These are phyloP conservation scores for Madurella mycetomatis DNA, from an alignment of 2,329 filamentous ascomycete species.

Conservation along the genomic window DNA sequence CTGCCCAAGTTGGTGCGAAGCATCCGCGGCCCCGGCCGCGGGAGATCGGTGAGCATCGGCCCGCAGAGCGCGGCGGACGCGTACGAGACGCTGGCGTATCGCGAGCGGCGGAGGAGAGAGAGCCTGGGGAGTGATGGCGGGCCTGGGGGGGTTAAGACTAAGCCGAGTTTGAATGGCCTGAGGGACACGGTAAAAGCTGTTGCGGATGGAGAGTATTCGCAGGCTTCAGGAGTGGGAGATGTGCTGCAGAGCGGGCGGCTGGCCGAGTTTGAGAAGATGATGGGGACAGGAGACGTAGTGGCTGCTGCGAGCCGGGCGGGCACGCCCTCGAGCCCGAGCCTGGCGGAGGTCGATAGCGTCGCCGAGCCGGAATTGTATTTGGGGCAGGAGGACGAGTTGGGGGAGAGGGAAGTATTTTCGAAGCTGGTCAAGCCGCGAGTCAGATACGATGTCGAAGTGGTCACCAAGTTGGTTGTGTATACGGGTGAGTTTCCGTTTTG, in stretches of 20 bases:
- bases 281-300: conserved; percentile 60
- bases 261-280: conserved; percentile 66
- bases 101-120: conserved; percentile 60
- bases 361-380: conserved; percentile 37
- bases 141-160: conserved; percentile 40
- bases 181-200: conserved; percentile 28
- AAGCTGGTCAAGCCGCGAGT: conserved; percentile 81
- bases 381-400: conserved; percentile 48
- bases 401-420: conserved; percentile 77
- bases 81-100: conserved; percentile 90
- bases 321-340: conserved; percentile 22
- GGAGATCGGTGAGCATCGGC: conserved; percentile 80
- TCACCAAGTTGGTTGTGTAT: conserved; percentile 95
- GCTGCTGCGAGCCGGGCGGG: neutral
- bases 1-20: conserved; percentile 77
- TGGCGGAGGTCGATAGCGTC: conserved; percentile 28
- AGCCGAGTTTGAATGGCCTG: conserved; percentile 41
- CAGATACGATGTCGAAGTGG: conserved; percentile 95
- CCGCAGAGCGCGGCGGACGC: conserved; percentile 95
- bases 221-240: conserved; percentile 42
- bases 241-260: conserved; percentile 39
- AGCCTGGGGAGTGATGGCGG: conserved; percentile 47
- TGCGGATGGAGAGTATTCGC: conserved; percentile 22
- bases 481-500: conserved; percentile 52
- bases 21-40: conserved; percentile 72